Percentiles rank a stretch among this genome's conserved stretches.
Evolutionary conservation across 345 rosid genomes (phyloP).

Genomic region (Limnanthes douglasii): DNA sequence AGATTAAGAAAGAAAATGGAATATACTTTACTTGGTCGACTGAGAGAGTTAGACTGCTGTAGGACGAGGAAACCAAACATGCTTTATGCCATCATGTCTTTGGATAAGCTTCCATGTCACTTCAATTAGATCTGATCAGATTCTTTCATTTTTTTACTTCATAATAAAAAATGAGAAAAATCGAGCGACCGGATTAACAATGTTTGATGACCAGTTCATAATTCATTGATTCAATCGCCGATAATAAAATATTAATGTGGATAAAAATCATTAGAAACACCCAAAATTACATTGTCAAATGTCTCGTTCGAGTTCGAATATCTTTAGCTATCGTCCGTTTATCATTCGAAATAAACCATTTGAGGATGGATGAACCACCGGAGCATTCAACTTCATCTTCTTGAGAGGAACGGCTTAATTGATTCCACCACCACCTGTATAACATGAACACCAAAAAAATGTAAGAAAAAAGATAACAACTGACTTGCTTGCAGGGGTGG

Average conservation of each 20-base stretch:
- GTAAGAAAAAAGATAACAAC: slow-evolving; percentile 2
- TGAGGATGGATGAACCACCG: neutral
- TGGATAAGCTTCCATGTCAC: slow-evolving; percentile 28
- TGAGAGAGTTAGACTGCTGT: too few relatives aligned
- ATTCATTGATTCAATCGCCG: neutral
- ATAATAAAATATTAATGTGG: neutral
- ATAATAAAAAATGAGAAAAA: too few relatives aligned
- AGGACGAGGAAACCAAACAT: slow-evolving; percentile 23
- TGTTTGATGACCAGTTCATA: neutral
- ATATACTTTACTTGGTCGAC: too few relatives aligned
- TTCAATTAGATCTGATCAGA: too few relatives aligned
- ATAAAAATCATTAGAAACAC: neutral
- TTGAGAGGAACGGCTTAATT: slow-evolving; percentile 37
- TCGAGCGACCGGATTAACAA: too few relatives aligned
- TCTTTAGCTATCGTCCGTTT: neutral
- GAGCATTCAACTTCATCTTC: slow-evolving; percentile 13
- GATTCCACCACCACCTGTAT: slow-evolving; percentile 59
- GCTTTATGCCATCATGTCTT: neutral
- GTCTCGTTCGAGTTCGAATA: neutral
- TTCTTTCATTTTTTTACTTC: too few relatives aligned
- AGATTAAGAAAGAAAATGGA: too few relatives aligned
- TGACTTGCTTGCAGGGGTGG: too few relatives aligned
- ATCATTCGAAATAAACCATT: neutral
- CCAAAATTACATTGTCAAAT: neutral
- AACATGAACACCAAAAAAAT: slow-evolving; percentile 5